Percentiles rank a stretch among this genome's conserved stretches.
Conservation (phyloP, 495 filamentous ascomycete genomes). For the Pyrenula massariospora region DNA sequence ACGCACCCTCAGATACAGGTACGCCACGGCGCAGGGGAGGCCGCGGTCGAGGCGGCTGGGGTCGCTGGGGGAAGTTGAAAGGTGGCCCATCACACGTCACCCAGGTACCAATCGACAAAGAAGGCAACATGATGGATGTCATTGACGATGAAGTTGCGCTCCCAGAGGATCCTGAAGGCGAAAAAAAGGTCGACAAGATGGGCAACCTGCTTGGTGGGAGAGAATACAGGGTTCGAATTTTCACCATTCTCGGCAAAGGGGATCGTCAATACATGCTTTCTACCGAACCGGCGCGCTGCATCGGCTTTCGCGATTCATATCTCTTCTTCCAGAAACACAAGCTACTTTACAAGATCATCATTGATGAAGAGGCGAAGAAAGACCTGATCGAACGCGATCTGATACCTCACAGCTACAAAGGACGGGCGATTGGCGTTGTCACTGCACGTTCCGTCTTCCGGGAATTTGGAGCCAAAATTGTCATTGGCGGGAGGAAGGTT, state of each 20-base stretch:
- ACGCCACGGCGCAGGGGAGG: slow-evolving; percentile 53
- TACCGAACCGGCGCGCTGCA: slow-evolving; percentile 90
- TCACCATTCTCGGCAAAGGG: slow-evolving; percentile 75
- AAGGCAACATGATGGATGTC: slow-evolving; percentile 86
- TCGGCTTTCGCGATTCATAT: slow-evolving; percentile 93
- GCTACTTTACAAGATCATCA: slow-evolving; percentile 89
- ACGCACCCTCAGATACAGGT: slow-evolving; percentile 39
- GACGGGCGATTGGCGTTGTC: slow-evolving; percentile 92
- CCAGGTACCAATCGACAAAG: slow-evolving; percentile 83
- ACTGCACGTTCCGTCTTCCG: slow-evolving; percentile 94
- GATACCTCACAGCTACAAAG: slow-evolving; percentile 96
- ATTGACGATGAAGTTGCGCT: slow-evolving; percentile 83
- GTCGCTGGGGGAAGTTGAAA: slow-evolving; percentile 51
- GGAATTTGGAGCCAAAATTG: slow-evolving; percentile 88
- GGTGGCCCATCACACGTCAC: slow-evolving; percentile 66
- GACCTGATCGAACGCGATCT: slow-evolving; percentile 89
- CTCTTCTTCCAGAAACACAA: slow-evolving; percentile 97
- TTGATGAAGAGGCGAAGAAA: slow-evolving; percentile 83
- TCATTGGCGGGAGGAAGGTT: slow-evolving; percentile 79
- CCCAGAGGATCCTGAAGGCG: slow-evolving; percentile 78
- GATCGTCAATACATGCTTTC: slow-evolving; percentile 93
- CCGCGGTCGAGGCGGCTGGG: slow-evolving; percentile 55
- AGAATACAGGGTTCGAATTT: slow-evolving; percentile 89
- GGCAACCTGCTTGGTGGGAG: slow-evolving; percentile 70
- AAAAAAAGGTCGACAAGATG: slow-evolving; percentile 82